A percentile compares a stretch with the other conserved stretches of the same genome.
These are phyloP conservation scores for Calonectria pteridis DNA, from an alignment of 2,329 filamentous ascomycete genomes.

Conservation along the genomic window DNA sequence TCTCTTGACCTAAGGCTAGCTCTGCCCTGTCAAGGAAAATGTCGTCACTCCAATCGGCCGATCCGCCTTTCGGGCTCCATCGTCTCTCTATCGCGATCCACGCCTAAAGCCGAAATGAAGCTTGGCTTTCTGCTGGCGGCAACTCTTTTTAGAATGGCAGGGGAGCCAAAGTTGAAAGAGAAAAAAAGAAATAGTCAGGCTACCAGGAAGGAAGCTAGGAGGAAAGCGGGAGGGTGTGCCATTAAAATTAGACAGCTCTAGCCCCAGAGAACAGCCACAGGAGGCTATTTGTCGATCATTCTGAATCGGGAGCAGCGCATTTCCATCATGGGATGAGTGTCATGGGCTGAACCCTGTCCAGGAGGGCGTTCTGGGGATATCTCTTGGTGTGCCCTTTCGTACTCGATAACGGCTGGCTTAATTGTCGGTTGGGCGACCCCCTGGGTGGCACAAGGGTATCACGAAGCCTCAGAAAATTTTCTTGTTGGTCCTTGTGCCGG, in stretches of 20 bases:
- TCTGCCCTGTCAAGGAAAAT: slow-evolving; percentile 13
- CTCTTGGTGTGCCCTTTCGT: slow-evolving; percentile 38
- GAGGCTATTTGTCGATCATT: slow-evolving; percentile 42
- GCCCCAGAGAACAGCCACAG: slow-evolving; percentile 9
- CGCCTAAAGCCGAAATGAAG: slow-evolving; percentile 38
- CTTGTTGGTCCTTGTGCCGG: slow-evolving; percentile 22
- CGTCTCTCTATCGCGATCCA: slow-evolving; percentile 14
- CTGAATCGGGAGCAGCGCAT: slow-evolving; percentile 35
- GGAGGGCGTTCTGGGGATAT: slow-evolving; percentile 44
- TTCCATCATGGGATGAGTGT: slow-evolving; percentile 33
- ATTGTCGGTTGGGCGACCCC: slow-evolving; percentile 25
- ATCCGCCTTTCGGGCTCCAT: slow-evolving; percentile 29
- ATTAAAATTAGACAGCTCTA: slow-evolving; percentile 24
- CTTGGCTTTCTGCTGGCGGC: slow-evolving; percentile 35
- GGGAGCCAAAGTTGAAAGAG: neutral
- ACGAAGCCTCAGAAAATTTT: slow-evolving; percentile 31
- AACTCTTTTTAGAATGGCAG: slow-evolving; percentile 29
- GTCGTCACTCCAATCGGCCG: slow-evolving; percentile 42
- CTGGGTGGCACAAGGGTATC: slow-evolving; percentile 28
- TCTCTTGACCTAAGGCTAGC: slow-evolving; percentile 9
- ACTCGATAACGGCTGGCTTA: slow-evolving; percentile 34
- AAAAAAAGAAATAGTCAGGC: slow-evolving; percentile 22
- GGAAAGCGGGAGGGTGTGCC: slow-evolving; percentile 32
- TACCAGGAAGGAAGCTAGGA: neutral
- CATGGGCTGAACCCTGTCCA: slow-evolving; percentile 32